Conservation (phyloP, 345 rosid species). For the Eucalyptus sp. region DNA sequence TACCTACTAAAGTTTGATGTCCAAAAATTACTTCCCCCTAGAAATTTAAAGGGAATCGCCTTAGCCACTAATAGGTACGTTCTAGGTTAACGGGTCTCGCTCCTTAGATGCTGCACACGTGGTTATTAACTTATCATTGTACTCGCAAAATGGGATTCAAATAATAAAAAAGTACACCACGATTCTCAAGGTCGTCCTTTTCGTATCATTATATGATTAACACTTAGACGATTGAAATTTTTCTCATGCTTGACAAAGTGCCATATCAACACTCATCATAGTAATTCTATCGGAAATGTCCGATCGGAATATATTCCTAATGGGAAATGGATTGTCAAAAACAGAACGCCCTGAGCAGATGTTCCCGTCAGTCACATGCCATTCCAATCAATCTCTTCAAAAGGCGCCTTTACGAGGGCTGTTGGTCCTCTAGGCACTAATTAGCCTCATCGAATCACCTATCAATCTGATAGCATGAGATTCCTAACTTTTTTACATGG, state of each 20-base stretch:
- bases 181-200: background rate
- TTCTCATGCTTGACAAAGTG: background rate
- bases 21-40: accelerated
- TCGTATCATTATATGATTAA: background rate
- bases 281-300: background rate
- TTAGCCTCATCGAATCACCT: background rate
- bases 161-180: background rate
- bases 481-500: background rate
- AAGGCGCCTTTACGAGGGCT: background rate
- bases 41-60: background rate
- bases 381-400: background rate
- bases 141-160: background rate
- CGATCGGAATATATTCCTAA: background rate
- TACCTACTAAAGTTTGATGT: background rate
- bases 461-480: too few relatives aligned
- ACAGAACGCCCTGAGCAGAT: background rate
- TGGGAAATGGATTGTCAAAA: background rate
- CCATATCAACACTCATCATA: background rate
- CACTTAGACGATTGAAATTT: accelerated
- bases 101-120: background rate
- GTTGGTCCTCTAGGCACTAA: background rate
- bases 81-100: background rate
- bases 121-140: background rate
- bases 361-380: background rate
- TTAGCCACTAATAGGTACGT: background rate